Conservation (phyloP, 768 basidiomycete species). For the Dioszegia crocea region DNA sequence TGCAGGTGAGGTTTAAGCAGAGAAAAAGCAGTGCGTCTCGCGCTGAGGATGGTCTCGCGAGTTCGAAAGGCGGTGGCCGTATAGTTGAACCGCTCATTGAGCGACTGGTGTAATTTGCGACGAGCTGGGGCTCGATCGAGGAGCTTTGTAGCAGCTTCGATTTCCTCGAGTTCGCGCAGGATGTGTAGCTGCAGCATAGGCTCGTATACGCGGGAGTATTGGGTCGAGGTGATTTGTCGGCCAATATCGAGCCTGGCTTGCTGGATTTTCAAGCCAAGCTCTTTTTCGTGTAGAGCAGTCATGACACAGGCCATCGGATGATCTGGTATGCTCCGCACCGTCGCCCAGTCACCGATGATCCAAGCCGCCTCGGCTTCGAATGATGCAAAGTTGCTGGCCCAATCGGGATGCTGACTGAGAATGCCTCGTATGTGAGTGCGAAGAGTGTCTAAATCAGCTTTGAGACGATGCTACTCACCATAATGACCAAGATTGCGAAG, state of each 20-base stretch:
- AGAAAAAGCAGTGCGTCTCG: conserved; percentile 77
- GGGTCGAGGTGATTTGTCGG: conserved; percentile 69
- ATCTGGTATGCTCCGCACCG: conserved; percentile 63
- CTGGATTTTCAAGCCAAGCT: conserved; percentile 20
- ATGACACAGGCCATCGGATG: conserved; percentile 67
- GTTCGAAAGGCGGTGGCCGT: conserved; percentile 82
- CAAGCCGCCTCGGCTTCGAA: conserved; percentile 92
- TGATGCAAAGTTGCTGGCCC: conserved; percentile 77
- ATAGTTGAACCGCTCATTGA: conserved; percentile 55
- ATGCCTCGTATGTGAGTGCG: conserved; percentile 92
- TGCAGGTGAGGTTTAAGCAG: conserved; percentile 13
- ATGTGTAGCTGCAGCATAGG: conserved; percentile 78
- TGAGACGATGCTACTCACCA: conserved; percentile 57
- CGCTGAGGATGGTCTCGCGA: conserved; percentile 81
- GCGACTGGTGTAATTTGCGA: conserved; percentile 52
- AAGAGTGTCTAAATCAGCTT: conserved; percentile 63
- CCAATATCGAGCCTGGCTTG: conserved; percentile 69
- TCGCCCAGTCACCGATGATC: conserved; percentile 91
- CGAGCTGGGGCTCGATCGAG: not conserved
- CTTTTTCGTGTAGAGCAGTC: conserved; percentile 66
- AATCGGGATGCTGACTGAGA: conserved; percentile 71
- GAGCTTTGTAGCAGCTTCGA: too few relatives aligned
- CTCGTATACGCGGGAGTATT: conserved; percentile 82
- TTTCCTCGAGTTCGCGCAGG: conserved; percentile 74
- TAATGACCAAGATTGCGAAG: conserved; percentile 93